Evolutionary conservation across 257 asterid genomes (phyloP).

Genomic region (Scutellaria baicalensis): DNA sequence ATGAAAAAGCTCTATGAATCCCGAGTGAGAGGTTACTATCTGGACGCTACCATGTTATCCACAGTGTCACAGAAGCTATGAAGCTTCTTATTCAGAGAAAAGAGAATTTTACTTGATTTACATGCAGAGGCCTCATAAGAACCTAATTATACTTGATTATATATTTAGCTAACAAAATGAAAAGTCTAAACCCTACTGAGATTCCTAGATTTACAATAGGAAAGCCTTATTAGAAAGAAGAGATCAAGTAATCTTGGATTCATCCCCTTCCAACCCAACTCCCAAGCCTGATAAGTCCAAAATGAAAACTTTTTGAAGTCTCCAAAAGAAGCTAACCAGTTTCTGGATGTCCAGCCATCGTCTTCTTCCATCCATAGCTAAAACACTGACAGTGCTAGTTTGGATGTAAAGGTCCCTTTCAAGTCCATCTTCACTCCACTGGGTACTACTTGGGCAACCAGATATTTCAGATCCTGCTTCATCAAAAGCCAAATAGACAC

Average conservation of each 20-base stretch:
- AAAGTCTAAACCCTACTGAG: not conserved
- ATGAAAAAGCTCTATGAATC: constrained; percentile 20
- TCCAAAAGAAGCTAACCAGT: constrained; percentile 57
- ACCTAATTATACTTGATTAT: not conserved
- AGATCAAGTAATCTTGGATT: constrained; percentile 1
- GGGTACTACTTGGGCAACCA: constrained; percentile 61
- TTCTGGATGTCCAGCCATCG: constrained; percentile 95
- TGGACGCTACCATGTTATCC: not conserved
- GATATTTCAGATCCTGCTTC: constrained; percentile 43
- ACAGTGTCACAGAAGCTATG: not conserved
- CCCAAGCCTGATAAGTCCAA: constrained; percentile 12
- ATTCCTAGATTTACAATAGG: constrained; percentile 3
- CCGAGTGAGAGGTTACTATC: not conserved
- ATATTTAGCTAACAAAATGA: not conserved
- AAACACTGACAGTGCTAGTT: constrained; percentile 69
- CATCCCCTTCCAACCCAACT: not conserved
- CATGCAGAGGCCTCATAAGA: not conserved
- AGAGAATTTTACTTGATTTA: not conserved
- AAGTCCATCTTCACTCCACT: constrained; percentile 80
- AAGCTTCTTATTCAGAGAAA: not conserved
- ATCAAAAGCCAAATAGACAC: constrained; percentile 8
- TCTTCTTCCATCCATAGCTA: constrained; percentile 98
- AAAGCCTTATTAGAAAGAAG: not conserved
- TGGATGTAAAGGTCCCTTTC: constrained; percentile 84
- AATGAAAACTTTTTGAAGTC: constrained; percentile 7